Base-by-base conservation (phyloP, 495 filamentous ascomycete genomes). In the Pyrenula aspistea region DNA sequence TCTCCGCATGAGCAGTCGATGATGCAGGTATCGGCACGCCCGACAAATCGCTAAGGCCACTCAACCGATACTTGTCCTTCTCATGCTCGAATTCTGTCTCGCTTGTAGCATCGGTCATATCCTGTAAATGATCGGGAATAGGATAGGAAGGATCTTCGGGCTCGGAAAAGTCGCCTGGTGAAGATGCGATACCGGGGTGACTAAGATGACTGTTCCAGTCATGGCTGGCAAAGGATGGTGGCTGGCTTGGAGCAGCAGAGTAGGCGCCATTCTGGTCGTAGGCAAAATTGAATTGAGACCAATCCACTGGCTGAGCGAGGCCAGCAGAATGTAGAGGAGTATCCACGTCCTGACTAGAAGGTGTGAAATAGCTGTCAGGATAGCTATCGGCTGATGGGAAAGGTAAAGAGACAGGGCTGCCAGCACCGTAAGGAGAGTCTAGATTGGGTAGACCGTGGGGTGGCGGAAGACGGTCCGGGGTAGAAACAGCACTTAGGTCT, bases 121-220 rank as follows among this genome's bases (percentile, higher is more conserved):
- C 73, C 50, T 59, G 36, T 57, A 56, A 65, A 53, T 62, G 62
- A 22, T 65, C 53, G 20, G 60, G 62, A 8, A 67, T 22, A 73
- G 67, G 10, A 71, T 68, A n/a, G 69, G 71, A 48, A 65, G 71
- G 76, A 53, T 91, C 87, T 55, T 87, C 86, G 12, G 80, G 80
- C 67, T 89, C 86, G 12, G 86, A 89, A 24, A 86, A 80, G 58
- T 89, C 85, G 25, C 86, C 86, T 1, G 86, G 89, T 10, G 84
- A 89, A 2, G 85, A 88, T 1, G 84, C 85, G 4, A 79, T 71
- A 3, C 77, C 80, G 52, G 79, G 72, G 52, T 76, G 76, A 56
- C 77, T 77, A 22, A 73, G 69, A 57, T 73, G 74, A 51, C 64
- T 67, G 59, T 70, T 71, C 62, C 78, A 85, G 58, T 88, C 83